Base-by-base conservation (phyloP, 2,329 filamentous ascomycete genomes). In the Fusarium torreyae region DNA sequence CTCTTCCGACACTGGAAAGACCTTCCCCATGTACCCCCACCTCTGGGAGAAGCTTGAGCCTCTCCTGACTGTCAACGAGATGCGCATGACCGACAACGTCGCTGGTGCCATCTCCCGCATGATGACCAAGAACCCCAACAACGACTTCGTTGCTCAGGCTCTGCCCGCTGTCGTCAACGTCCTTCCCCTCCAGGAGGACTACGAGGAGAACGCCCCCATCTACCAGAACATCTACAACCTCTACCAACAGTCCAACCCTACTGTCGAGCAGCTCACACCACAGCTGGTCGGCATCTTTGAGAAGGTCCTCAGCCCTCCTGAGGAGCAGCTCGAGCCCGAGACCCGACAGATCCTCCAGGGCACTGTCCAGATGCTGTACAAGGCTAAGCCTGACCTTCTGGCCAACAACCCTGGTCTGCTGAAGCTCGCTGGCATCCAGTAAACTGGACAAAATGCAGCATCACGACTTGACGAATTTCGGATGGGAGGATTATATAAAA, bases 171-270 rank as follows among this genome's bases (percentile, higher is more conserved):
- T 98, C 28, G 87, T 97, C 58, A 87, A 88, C 65, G 87, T 94
- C 28, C 87, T 98, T 38, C 96, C 96, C 11, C 86, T 98, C 67
- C 93, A 92, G 80, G 94, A 97, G 78, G 96, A 98, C 80, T 98
- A 89, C 75, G 94, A 98, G 81, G 96, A 98, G 88, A 98, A 99
- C 82, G 93, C 93, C 75, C 94, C 96, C 10, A 90, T 98, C 63
- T 99, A 92, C 83, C 88, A 92, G 79, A 97, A 94, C 88, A 91
- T 99, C 75, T 91, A 93, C 80, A 90, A 92, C 80, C 87, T 98
- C 69, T 98, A 94, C 79, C 87, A 91, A 73, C 83, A 87, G 66
- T 87, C 89, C 69, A 91, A 95, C 80, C 82, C 86, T 14, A 91
- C 89, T 3, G 86, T 94, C 46, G 88, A 90, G 79, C 84, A 88